Evolutionary conservation across 148 eudicot species (phyloP).

Genomic region (Arbutus unedo): DNA sequence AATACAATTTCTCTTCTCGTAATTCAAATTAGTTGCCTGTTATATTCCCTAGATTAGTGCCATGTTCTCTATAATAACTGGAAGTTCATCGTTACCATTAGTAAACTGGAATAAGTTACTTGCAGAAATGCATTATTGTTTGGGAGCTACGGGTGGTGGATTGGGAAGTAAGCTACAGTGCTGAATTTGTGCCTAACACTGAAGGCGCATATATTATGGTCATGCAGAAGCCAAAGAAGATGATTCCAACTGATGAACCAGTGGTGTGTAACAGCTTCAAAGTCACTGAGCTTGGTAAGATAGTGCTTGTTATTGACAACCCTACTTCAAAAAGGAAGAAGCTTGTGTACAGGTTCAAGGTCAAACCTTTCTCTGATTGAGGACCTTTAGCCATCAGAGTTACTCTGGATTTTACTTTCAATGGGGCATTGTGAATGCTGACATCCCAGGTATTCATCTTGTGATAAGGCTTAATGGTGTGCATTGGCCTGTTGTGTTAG

Average conservation of each 20-base stretch:
- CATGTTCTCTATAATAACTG: neutral
- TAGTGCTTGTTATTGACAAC: slow-evolving; percentile 47
- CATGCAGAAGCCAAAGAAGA: slow-evolving; percentile 75
- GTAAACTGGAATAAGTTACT: slow-evolving; percentile 8
- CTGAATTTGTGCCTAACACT: slow-evolving; percentile 72
- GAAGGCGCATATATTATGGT: slow-evolving; percentile 68
- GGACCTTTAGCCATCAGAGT: neutral
- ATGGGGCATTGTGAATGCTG: neutral
- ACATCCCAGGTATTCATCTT: neutral
- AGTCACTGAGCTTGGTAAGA: slow-evolving; percentile 67
- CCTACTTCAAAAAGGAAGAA: slow-evolving; percentile 9
- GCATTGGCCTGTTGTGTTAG: neutral
- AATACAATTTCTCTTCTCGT: neutral
- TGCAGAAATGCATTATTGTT: slow-evolving; percentile 60
- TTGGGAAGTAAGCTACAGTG: slow-evolving; percentile 87
- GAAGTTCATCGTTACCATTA: neutral
- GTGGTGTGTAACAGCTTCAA: slow-evolving; percentile 62
- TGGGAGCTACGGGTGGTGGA: slow-evolving; percentile 97
- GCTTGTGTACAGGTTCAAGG: slow-evolving; percentile 80
- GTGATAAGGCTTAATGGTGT: slow-evolving; percentile 5
- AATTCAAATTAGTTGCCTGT: neutral
- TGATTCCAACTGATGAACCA: slow-evolving; percentile 63
- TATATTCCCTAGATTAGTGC: neutral
- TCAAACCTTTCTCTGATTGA: slow-evolving; percentile 48
- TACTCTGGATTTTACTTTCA: slow-evolving; percentile 12